Base-by-base conservation (phyloP, 75 land plant species). In the Isoetes taiwanensis region DNA sequence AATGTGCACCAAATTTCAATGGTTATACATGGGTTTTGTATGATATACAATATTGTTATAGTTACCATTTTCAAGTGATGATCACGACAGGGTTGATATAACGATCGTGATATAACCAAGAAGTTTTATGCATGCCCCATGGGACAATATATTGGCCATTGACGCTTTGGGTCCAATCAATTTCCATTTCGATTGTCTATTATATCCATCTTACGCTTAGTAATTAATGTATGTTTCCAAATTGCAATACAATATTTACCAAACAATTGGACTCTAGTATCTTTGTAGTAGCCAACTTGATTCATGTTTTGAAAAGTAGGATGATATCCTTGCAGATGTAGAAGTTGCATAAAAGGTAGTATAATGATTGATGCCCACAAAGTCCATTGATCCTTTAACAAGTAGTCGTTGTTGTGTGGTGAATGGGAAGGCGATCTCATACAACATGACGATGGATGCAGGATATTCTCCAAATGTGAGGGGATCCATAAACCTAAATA, bases 401-500 rank as follows among this genome's bases (percentile, higher is more conserved):
- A 66, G 34, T n/a, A 63, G 66, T 41, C 65, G 77, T 1, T 86
- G 77, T 41, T 72, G 64, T 10, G 64, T 41, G 12, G 81, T 52
- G 46, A 86, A 86, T 69, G 12, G 93, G 93, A 56, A 86, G 93
- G 5, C 54, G 50, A 25, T 70, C 75, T 34, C 87, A 83, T 9
- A 83, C 35, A 26, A 30, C 64, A 57, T 86, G 67, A n/a, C 70
- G 72, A 86, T 86, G n/a, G 25, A 32, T 57, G 69, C 59, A 21
- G 93, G 93, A 55, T 86, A 86, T 33, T 83, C 84, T 29, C 93
- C 93, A 75, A 42, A 80, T 60, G 32, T 75, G 35, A 86, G 54
- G 27, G 93, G 93, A 73, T 86, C 84, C 64, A 86, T 50, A 65
- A 52, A 80, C 93, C 93, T 86, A 26, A n/a, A n/a, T n/a, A n/a